Base-by-base conservation (phyloP, 768 basidiomycete genomes). In the Mycena galopus region DNA sequence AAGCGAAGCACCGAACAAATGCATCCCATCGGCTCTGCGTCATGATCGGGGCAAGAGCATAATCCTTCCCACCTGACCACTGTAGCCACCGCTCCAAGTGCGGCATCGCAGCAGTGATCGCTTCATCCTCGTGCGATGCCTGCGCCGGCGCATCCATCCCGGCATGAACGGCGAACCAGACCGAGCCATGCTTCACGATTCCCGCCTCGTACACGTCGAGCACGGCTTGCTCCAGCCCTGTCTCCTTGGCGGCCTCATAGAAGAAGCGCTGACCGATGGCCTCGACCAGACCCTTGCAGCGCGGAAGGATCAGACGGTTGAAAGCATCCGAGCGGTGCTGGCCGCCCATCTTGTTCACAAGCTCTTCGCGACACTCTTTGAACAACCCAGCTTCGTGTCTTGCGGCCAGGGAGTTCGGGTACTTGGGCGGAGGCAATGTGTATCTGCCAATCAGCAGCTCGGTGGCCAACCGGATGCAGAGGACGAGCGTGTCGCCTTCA, bases 181-280 rank as follows among this genome's bases (percentile, higher is more conserved):
- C 56, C 8, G 56, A 56, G 21, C n/a, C 35, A 23, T 50, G 56
- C 23, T 58, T 47, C 37, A 67, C 65, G 29, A 58, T 58, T 4
- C 42, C 30, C 6, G 56, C 65, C 65, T 67, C 42, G n/a, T 67
- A 67, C 19, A 67, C 30, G 23, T 58, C 65, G 7, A 67, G 32
- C 11, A 67, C 29, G 2, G 56, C 39, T 5, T 57, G 53, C 27
- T 55, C 53, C 3, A 55, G 53, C 2, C 9, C 65, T 0, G 50
- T 25, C 12, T 51, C 50, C 42, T 47, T 58, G 21, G 65, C 65
- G 6, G 65, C 65, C 32, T 67, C 65, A 29, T 55, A 55, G 27
- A 55, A 30, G 29, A 55, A 55, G 14, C 53, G 27, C 29, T 55
- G 53, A 6, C 53, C 53, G 27, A 30, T 55, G 4, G 29, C 53